Evolutionary conservation across 2,329 filamentous ascomycete species (phyloP), one percentile per base, ranked within the genome.

Genomic region (Pseudogymnoascus sp.): DNA sequence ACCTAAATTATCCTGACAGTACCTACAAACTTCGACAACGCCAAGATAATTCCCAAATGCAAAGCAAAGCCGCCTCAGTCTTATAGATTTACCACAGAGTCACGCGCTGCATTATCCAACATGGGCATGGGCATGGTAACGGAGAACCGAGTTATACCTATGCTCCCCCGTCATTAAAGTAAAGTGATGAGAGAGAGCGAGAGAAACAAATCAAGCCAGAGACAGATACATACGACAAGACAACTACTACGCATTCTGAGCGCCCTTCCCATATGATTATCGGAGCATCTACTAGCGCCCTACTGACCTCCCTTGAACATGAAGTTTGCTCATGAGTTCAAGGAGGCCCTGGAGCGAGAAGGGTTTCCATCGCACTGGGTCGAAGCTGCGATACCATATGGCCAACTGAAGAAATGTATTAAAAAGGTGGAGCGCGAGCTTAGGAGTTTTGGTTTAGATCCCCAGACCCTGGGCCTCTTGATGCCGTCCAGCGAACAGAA

Each of bases 271-370:
- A 55, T 5, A 22, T 33, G n/a, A 22, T 55, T 55, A 55, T 33
- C 11, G 11, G n/a, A 33, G 28, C n/a, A 22, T 33, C 7, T 19
- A 55, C 49, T 19, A 38, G 28, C 35, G 28, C 36, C 36, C 19
- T 22, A 52, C 16, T 42, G 38, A 61, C 25, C 22, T 23, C 7
- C 42, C 55, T 5, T 38, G 42, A 67, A 52, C 62, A 96, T 96
- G 91, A 96, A 96, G 80, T 96, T 95, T 75, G 90, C 87, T 28
- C 89, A 89, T 72, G 83, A 87, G 70, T 94, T 91, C 73, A 85
- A 87, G 71, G 83, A 87, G 69, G 82, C 83, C 59, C 80, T 96
- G 65, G 79, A 83, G 66, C 82, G 79, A 66, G 88, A 90, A 80
- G 88, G 84, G 66, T 96, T 91, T 72, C 91, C 91, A 6, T 76